Percentiles rank a stretch among this genome's conserved stretches.
Conservation (phyloP, 345 rosid species). For the Rhodomyrtus tomentosa region DNA sequence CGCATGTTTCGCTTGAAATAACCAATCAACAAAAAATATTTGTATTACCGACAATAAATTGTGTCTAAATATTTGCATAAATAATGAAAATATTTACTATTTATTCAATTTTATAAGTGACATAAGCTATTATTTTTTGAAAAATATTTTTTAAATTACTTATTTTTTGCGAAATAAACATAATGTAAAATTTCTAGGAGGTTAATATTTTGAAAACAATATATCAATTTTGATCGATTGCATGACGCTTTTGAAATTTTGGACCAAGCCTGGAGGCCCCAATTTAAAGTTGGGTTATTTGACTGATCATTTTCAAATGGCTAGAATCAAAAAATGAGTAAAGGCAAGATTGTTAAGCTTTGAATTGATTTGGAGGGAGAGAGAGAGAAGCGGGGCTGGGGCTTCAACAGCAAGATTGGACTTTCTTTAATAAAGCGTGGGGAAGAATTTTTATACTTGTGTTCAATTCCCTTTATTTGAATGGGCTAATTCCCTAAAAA, state of each 20-base stretch:
- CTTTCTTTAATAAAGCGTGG: not conserved
- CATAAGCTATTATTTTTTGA: too few species aligned
- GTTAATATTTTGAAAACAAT: accelerated
- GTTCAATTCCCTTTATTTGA: not conserved
- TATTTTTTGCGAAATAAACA: too few species aligned
- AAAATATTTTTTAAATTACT: too few species aligned
- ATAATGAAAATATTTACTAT: too few species aligned
- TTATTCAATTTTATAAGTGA: too few species aligned
- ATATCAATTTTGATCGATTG: not conserved
- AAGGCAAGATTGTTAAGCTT: not conserved
- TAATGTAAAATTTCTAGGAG: accelerated
- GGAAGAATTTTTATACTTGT: not conserved
- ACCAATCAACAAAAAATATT: too few species aligned
- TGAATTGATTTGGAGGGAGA: not conserved
- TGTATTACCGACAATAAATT: too few species aligned
- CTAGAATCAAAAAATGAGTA: not conserved
- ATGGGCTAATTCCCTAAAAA: too few species aligned
- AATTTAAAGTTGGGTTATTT: not conserved
- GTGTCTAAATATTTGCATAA: too few species aligned
- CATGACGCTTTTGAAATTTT: not conserved
- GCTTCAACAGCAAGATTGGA: not conserved
- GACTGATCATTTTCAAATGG: not conserved
- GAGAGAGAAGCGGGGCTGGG: not conserved
- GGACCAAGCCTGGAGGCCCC: not conserved
- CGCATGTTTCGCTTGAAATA: too few species aligned